Evolutionary conservation across 768 basidiomycete species (phyloP).

Genomic region (Leccinum obscurum): DNA sequence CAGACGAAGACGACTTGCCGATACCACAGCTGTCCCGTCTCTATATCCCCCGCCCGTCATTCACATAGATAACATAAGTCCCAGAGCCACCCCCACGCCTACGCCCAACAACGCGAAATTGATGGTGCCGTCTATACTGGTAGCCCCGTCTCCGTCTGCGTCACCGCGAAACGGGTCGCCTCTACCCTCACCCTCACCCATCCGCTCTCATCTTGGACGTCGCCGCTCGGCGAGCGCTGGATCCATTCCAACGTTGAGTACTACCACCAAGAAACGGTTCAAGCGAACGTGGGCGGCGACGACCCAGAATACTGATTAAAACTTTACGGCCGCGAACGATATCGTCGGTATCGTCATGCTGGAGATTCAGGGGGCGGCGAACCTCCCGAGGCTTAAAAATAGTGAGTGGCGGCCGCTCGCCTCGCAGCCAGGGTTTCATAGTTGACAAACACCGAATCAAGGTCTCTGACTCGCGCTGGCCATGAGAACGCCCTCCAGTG

Average conservation of each 20-base stretch:
- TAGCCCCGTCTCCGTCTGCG: too few relatives aligned
- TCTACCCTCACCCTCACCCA: too few relatives aligned
- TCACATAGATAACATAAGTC: too few relatives aligned
- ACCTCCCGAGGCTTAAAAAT: conserved; percentile 84
- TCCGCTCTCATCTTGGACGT: too few relatives aligned
- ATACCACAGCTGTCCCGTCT: too few relatives aligned
- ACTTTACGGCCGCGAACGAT: conserved; percentile 72
- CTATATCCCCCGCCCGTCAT: too few relatives aligned
- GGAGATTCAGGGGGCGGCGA: conserved; percentile 81
- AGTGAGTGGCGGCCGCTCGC: conserved; percentile 50
- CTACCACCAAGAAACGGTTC: conserved; percentile 26
- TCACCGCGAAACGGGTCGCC: too few relatives aligned
- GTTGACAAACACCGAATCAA: not conserved
- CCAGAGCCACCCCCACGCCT: too few relatives aligned
- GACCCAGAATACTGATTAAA: conserved; percentile 47
- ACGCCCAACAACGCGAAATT: too few relatives aligned
- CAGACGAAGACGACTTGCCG: not conserved
- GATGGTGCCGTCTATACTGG: too few relatives aligned
- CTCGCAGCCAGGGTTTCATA: not conserved
- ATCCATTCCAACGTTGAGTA: too few relatives aligned
- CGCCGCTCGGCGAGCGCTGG: too few relatives aligned
- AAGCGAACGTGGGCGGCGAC: conserved; percentile 38
- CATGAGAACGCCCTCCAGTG: conserved; percentile 45
- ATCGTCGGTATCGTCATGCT: conserved; percentile 94
- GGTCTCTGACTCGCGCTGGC: not conserved